phyloP scores from a whole-genome alignment of 2,329 filamentous ascomycete genomes.

The Fusarium sacchari region DNA sequence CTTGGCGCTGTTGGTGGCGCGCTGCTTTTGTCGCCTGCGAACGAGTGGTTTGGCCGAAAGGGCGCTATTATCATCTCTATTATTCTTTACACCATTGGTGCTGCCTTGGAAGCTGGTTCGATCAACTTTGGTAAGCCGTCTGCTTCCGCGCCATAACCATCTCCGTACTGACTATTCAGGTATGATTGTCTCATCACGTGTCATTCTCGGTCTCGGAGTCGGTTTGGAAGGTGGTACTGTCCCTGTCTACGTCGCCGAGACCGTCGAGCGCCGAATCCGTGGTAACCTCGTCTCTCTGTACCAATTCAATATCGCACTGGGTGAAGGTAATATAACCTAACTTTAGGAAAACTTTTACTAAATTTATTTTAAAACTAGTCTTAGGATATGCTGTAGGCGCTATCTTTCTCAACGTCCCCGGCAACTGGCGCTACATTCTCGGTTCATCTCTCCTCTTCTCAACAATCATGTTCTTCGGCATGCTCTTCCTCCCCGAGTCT shows the following conservation, averaged over 20 bases:
- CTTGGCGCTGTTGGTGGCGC: slow-evolving; percentile 77
- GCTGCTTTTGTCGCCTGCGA: slow-evolving; percentile 71
- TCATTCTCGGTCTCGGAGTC: slow-evolving; percentile 76
- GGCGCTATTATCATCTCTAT: slow-evolving; percentile 76
- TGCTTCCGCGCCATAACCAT: accelerated
- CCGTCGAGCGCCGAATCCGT: slow-evolving; percentile 72
- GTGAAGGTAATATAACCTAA: no score
- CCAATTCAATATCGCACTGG: slow-evolving; percentile 80
- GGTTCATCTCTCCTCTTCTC: slow-evolving; percentile 78
- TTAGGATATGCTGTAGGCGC: slow-evolving; percentile 78
- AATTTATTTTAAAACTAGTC: no score
- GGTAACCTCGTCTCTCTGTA: slow-evolving; percentile 80
- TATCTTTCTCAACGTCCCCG: slow-evolving; percentile 75
- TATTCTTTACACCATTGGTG: slow-evolving; percentile 76
- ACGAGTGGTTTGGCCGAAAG: slow-evolving; percentile 73
- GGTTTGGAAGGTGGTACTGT: slow-evolving; percentile 80
- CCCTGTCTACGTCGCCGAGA: slow-evolving; percentile 79
- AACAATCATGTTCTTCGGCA: slow-evolving; percentile 58
- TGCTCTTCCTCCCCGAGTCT: slow-evolving; percentile 77
- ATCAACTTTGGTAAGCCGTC: slow-evolving; percentile 65
- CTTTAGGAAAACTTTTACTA: no score
- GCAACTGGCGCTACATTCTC: slow-evolving; percentile 79
- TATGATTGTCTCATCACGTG: slow-evolving; percentile 75
- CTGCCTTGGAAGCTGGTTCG: slow-evolving; percentile 72
- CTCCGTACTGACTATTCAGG: slow-evolving; percentile 37